phyloP scores from a whole-genome alignment of 116 monocot genomes.

The Phalaenopsis hybrid region DNA sequence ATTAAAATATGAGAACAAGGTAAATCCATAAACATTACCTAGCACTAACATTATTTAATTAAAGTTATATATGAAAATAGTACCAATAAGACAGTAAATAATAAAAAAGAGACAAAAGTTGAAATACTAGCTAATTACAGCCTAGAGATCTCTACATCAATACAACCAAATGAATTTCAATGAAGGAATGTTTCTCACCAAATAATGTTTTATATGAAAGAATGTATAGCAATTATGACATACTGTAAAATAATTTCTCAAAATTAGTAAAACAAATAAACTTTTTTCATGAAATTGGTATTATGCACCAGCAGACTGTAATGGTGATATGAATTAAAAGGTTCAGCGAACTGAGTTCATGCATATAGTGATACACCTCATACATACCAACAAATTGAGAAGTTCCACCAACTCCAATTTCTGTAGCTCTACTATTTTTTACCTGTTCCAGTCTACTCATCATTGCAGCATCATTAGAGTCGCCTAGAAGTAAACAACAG shows the following conservation, averaged over 20 bases:
- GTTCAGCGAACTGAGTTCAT: not conserved
- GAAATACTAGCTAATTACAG: not conserved
- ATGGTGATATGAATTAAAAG: not conserved
- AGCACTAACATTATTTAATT: too few relatives aligned
- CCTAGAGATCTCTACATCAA: not conserved
- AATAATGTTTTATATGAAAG: too few relatives aligned
- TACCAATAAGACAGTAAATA: too few relatives aligned
- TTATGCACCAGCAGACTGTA: not conserved
- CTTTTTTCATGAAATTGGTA: not conserved
- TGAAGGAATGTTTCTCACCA: too few relatives aligned
- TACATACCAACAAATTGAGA: not conserved
- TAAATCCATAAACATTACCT: too few relatives aligned
- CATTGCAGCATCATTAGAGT: not conserved
- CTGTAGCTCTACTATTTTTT: not conserved
- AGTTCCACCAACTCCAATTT: not conserved
- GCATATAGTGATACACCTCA: not conserved
- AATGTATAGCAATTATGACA: not conserved
- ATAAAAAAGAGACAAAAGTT: not conserved
- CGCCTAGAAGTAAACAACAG: not conserved
- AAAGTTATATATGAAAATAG: too few relatives aligned
- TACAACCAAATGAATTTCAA: not conserved
- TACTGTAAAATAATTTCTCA: not conserved
- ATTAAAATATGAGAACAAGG: not conserved
- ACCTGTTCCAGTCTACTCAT: not conserved
- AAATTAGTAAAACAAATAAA: not conserved